Evolutionary conservation across 352 stramenopile genomes (phyloP).

Genomic region (Globisporangium sylvaticum): DNA sequence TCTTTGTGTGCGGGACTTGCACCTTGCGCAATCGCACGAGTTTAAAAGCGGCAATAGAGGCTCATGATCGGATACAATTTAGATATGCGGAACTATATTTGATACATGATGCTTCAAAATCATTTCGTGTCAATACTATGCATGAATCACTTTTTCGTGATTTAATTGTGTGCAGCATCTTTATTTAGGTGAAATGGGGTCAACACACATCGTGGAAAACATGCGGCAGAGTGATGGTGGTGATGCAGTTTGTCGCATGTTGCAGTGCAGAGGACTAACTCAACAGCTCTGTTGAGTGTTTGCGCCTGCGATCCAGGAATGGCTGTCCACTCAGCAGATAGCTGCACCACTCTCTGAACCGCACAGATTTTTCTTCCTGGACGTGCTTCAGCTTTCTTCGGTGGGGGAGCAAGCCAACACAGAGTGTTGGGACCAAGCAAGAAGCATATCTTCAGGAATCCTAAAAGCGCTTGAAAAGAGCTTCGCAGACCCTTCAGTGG

Average conservation of each 20-base stretch:
- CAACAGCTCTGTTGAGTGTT: not conserved
- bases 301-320: not conserved
- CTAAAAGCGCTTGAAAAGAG: too few relatives aligned
- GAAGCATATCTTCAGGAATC: too few relatives aligned
- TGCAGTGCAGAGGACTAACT: not conserved
- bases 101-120: too few relatives aligned
- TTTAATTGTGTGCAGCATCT: not conserved
- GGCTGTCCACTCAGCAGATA: not conserved
- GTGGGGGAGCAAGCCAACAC: not conserved
- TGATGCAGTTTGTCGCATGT: not conserved
- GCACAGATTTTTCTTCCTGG: not conserved
- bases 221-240: not conserved
- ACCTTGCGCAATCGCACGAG: not conserved
- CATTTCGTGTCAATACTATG: too few relatives aligned
- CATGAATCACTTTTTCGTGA: too few relatives aligned
- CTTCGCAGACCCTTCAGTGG: too few relatives aligned
- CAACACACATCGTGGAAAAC: not conserved
- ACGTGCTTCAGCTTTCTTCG: not conserved
- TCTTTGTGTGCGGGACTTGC: not conserved
- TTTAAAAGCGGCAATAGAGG: not conserved
- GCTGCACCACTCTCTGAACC: not conserved
- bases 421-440: too few relatives aligned
- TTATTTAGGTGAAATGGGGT: not conserved
- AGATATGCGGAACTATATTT: too few relatives aligned
- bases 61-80: not conserved